Conservation (phyloP, 768 basidiomycete genomes). For the Baorangia bicolor region DNA sequence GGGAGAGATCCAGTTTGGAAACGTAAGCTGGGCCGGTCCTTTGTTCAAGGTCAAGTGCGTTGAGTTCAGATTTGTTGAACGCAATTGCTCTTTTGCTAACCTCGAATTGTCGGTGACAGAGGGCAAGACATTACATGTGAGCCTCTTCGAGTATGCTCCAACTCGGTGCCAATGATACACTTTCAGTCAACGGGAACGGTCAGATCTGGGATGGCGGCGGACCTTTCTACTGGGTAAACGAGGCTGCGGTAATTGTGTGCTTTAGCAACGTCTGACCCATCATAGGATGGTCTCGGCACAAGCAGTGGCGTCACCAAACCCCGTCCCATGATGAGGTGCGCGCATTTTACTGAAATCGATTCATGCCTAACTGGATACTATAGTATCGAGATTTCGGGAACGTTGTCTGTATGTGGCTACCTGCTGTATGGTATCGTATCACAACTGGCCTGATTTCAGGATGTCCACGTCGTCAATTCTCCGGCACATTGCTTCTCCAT, state of each 20-base stretch:
- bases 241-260: neutral
- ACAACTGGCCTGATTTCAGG: constrained; percentile 16
- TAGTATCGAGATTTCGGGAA: constrained; percentile 43
- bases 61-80: neutral
- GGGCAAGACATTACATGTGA: constrained; percentile 50
- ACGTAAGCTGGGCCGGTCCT: constrained; percentile 50
- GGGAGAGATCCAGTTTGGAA: constrained; percentile 59
- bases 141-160: constrained; percentile 5
- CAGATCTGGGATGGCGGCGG: constrained; percentile 43
- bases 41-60: constrained; percentile 51
- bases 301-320: constrained; percentile 19
- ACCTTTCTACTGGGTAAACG: constrained; percentile 42
- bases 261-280: neutral
- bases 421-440: neutral
- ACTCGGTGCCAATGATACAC: neutral
- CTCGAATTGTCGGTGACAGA: constrained; percentile 26
- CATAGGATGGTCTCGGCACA: constrained; percentile 31
- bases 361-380: neutral
- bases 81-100: neutral
- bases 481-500: constrained; percentile 37
- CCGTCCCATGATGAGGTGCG: constrained; percentile 42
- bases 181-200: constrained; percentile 40
- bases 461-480: constrained; percentile 40
- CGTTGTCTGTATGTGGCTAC: constrained; percentile 30
- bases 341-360: neutral